Base-by-base conservation (phyloP, 2,329 filamentous ascomycete genomes). In the Dothidotthia symphoricarpi region DNA sequence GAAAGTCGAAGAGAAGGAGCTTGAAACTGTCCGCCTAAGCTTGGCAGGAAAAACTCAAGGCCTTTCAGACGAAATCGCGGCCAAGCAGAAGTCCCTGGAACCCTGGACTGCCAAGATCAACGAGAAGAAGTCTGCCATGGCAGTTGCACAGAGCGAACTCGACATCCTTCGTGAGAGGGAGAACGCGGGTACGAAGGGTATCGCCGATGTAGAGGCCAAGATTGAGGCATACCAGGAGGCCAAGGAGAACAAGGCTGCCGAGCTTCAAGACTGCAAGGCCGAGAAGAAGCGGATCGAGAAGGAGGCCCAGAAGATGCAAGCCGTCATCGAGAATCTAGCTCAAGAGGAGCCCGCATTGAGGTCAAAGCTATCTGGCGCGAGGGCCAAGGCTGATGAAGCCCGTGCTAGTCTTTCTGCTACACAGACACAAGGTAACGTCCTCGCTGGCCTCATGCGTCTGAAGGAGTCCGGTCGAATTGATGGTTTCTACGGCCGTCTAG, bases 91-190 rank as follows among this genome's bases (percentile, higher is more conserved):
- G 69, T 85, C 88, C 1, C 75, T 98, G 9, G 91, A 97, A 68
- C 93, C 93, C 0, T 98, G 93, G 93, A 90, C 85, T 53, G 89
- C 89, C 51, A 97, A 93, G 69, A 91, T 98, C 71, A 96, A 93
- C 66, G 85, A 95, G 62, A 97, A 95, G 66, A 86, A 93, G 60
- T 96, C 90, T 0, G 82, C 86, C 3, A 94, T 96, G 51, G 91
- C 91, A 3, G 90, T 98, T 9, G 89, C 93, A 1, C 87, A 95
- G 64, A 95, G 89, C 66, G 91, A 98, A 66, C 80, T 97, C 52
- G 85, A 89, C 43, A 97, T 98, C 40, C 76, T 98, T 6, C 80
- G 81, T 27, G 93, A 98, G 63, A 88, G 89, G 62, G 87, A 88
- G 34, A 95, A 89, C 58, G 85, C 91, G 22, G 89, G 90, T 4